Conservation (phyloP, 306 rosid species). For the Fragaria vesca region DNA sequence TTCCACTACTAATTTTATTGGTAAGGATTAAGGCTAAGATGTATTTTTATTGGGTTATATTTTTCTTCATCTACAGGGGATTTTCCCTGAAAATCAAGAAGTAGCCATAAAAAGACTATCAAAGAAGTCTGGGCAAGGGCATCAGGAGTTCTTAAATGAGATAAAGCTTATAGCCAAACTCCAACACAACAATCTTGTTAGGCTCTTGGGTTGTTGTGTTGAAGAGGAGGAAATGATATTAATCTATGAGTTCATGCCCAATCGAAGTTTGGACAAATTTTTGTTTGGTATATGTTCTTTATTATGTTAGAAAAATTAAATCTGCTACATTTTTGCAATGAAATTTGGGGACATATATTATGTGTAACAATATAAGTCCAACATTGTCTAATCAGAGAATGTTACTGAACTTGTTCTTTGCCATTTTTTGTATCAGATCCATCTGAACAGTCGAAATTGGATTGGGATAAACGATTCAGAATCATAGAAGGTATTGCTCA, state of each 20-base stretch:
- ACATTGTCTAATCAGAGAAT: no score
- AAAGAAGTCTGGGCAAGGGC: constrained; percentile 41
- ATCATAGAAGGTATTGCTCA: constrained; percentile 22
- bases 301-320: no score
- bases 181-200: constrained; percentile 48
- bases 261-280: constrained; percentile 36
- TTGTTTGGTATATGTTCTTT: neutral
- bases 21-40: neutral
- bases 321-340: no score
- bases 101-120: constrained; percentile 52
- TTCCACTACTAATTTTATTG: no score
- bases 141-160: constrained; percentile 49
- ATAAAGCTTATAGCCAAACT: constrained; percentile 42
- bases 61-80: constrained; percentile 29
- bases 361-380: no score
- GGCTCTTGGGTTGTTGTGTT: constrained; percentile 34
- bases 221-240: constrained; percentile 41
- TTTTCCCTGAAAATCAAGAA: constrained; percentile 27
- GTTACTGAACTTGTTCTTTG: no score
- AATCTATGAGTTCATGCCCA: constrained; percentile 51
- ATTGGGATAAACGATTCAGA: constrained; percentile 38
- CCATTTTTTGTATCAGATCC: neutral
- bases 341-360: no score
- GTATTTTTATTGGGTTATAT: neutral
- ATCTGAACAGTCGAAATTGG: neutral